Conservation (phyloP, 805 yeast species). For the Suhomyces tanzawaensis region DNA sequence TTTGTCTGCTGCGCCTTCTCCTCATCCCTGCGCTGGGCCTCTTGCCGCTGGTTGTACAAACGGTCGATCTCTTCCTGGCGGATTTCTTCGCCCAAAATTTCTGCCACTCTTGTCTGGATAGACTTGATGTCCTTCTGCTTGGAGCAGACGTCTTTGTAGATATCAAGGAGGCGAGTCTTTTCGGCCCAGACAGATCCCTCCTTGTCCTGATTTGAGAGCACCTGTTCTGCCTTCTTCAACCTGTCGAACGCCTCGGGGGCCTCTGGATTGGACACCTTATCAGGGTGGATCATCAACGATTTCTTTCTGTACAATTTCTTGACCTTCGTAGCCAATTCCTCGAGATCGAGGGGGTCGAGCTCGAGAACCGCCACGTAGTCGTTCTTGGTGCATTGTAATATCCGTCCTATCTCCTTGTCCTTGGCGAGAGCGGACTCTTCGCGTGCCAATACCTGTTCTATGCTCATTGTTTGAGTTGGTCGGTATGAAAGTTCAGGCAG, state of each 20-base stretch:
- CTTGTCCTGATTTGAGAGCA: slow-evolving; percentile 19
- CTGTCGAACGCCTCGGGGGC: slow-evolving; percentile 66
- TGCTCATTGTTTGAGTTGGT: too few relatives aligned
- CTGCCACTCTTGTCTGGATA: slow-evolving; percentile 39
- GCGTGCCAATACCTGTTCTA: neutral
- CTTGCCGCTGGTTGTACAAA: slow-evolving; percentile 27
- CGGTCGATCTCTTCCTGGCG: slow-evolving; percentile 28
- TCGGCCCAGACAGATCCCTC: slow-evolving; percentile 12
- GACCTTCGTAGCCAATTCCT: slow-evolving; percentile 37
- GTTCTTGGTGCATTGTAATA: slow-evolving; percentile 44
- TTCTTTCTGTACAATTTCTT: slow-evolving; percentile 52
- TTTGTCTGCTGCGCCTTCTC: slow-evolving; percentile 35
- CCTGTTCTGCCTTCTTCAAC: slow-evolving; percentile 51
- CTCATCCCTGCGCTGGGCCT: slow-evolving; percentile 22
- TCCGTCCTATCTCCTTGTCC: slow-evolving; percentile 56
- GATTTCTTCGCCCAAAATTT: slow-evolving; percentile 40
- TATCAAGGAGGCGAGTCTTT: slow-evolving; percentile 23
- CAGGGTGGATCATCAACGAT: slow-evolving; percentile 69
- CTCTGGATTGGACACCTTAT: slow-evolving; percentile 51
- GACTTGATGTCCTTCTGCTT: slow-evolving; percentile 2
- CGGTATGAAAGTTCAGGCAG: too few relatives aligned
- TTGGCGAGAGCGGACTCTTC: slow-evolving; percentile 30
- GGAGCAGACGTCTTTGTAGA: slow-evolving; percentile 22
- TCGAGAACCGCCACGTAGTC: slow-evolving; percentile 59
- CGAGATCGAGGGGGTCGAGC: slow-evolving; percentile 34